phyloP scores from a whole-genome alignment of 129 eudicot species.

The Flaveria bidentis region DNA sequence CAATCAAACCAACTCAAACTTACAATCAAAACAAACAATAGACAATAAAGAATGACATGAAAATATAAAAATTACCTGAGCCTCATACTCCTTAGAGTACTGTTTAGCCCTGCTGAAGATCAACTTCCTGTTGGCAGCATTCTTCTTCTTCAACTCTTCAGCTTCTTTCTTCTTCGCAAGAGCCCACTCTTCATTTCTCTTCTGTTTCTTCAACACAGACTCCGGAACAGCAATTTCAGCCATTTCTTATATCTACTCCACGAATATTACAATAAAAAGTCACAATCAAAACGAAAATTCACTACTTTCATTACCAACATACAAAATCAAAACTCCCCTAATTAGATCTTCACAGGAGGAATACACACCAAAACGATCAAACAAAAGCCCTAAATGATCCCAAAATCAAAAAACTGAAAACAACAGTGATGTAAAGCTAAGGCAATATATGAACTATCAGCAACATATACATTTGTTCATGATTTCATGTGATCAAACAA shows the following conservation, averaged over 20 bases:
- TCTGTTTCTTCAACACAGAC: constrained; percentile 84
- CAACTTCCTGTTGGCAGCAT: constrained; percentile 61
- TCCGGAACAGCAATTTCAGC: constrained; percentile 75
- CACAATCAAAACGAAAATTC: not conserved
- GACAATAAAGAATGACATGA: too few species aligned
- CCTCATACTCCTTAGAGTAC: constrained; percentile 68
- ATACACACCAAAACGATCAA: not conserved
- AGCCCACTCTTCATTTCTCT: constrained; percentile 87
- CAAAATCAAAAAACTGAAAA: not conserved
- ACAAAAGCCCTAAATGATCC: not conserved
- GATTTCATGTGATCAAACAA: constrained; percentile 1
- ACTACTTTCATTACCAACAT: not conserved
- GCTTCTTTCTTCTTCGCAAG: constrained; percentile 57
- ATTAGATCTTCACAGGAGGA: not conserved
- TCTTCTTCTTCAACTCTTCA: constrained; percentile 63
- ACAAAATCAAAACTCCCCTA: not conserved
- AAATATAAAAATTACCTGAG: constrained; percentile 49
- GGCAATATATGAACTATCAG: not conserved
- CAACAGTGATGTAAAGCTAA: not conserved
- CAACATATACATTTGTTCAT: not conserved
- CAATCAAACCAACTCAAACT: not conserved
- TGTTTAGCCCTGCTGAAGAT: constrained; percentile 43
- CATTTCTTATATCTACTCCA: constrained; percentile 47
- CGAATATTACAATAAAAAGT: not conserved
- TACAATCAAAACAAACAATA: not conserved